A percentile compares a stretch with the other conserved stretches of the same genome.
Evolutionary conservation across 2,329 filamentous ascomycete species (phyloP).

Genomic region (Fusarium pseudoanthophilum): DNA sequence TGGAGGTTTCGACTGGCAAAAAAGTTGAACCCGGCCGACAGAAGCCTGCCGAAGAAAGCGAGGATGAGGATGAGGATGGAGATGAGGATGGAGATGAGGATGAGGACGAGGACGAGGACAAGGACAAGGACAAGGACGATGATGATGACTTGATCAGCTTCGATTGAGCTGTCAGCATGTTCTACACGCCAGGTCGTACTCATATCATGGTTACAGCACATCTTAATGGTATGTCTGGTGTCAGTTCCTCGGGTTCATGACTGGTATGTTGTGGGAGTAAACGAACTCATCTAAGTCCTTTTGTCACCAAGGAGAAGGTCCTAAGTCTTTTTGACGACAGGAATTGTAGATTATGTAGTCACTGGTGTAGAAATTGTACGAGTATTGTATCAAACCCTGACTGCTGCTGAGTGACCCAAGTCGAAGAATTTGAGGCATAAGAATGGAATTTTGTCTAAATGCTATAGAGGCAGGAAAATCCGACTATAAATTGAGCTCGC

Average conservation of each 20-base stretch:
- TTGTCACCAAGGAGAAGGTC: too few species aligned
- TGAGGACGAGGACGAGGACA: neutral
- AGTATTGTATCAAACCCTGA: neutral
- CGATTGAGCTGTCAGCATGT: neutral
- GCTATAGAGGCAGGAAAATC: neutral
- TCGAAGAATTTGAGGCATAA: neutral
- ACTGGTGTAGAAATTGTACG: neutral
- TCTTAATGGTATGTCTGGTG: neutral
- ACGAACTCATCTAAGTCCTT: too few species aligned
- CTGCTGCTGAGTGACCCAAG: neutral
- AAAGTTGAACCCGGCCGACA: too few species aligned
- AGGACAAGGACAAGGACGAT: neutral
- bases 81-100: neutral
- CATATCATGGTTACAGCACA: neutral
- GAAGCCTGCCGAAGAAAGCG: neutral
- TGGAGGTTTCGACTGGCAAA: neutral
- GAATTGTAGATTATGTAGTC: neutral
- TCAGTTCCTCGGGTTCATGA: neutral
- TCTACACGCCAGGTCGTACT: neutral
- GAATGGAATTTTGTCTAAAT: conserved; percentile 5
- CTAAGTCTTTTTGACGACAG: too few species aligned
- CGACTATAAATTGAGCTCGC: neutral
- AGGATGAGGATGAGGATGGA: neutral
- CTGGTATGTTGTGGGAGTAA: neutral
- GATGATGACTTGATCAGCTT: neutral